These are phyloP conservation scores for Cyclotella kingstonii DNA, from an alignment of 108 stramenopile species.

Conservation along the genomic window DNA sequence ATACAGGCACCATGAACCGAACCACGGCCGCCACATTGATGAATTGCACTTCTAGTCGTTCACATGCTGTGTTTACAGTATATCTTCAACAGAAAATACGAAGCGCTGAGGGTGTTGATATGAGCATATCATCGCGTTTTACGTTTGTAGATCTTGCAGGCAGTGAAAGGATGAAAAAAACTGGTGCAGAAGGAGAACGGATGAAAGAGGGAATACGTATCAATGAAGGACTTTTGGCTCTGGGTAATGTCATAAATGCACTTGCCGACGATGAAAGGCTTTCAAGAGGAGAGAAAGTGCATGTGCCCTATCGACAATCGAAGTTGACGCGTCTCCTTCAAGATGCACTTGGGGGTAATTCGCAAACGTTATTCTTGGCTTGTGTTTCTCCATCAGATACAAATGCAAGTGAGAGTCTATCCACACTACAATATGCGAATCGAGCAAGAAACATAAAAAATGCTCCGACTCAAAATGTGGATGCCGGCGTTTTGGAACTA, in stretches of 20 bases:
- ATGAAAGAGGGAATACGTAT: constrained; percentile 90
- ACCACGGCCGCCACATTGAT: constrained; percentile 92
- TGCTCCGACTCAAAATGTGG: constrained; percentile 78
- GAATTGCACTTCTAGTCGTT: constrained; percentile 83
- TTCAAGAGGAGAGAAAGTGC: constrained; percentile 62
- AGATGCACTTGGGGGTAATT: constrained; percentile 95
- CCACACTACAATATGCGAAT: constrained; percentile 93
- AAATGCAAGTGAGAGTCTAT: constrained; percentile 88
- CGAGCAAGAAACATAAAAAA: constrained; percentile 94
- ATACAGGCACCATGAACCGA: constrained; percentile 87
- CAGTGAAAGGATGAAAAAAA: constrained; percentile 92
- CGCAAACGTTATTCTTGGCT: constrained; percentile 87
- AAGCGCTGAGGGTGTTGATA: constrained; percentile 51
- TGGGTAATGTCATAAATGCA: constrained; percentile 98
- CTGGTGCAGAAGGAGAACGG: constrained; percentile 84
- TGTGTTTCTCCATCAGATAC: constrained; percentile 89
- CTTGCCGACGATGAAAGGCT: constrained; percentile 87
- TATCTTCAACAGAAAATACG: constrained; percentile 54
- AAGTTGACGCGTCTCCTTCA: constrained; percentile 91
- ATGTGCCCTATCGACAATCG: constrained; percentile 90
- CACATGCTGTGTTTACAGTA: constrained; percentile 82
- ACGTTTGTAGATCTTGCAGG: constrained; percentile 90
- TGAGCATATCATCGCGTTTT: constrained; percentile 61
- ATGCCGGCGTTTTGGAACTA: constrained; percentile 77
- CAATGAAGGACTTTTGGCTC: constrained; percentile 93